These are phyloP conservation scores for Neurospora sp. DNA, from an alignment of 495 filamentous ascomycete species.

Conservation along the genomic window DNA sequence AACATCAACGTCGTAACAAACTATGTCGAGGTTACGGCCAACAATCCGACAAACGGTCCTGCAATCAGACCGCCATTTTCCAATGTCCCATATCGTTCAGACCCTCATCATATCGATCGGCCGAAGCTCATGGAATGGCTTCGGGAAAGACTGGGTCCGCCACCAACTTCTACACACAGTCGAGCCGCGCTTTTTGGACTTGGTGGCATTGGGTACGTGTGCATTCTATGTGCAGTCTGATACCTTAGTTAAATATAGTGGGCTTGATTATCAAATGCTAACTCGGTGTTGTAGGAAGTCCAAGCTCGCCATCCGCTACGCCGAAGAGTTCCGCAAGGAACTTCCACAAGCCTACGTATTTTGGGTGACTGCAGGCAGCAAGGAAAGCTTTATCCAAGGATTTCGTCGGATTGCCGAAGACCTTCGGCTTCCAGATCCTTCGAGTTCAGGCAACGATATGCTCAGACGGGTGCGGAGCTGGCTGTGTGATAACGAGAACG, in stretches of 20 bases:
- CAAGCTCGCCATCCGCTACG: not conserved
- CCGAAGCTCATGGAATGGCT: not conserved
- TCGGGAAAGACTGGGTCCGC: not conserved
- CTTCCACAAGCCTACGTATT: conserved; percentile 31
- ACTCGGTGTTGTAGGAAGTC: not conserved
- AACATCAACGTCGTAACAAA: too few relatives aligned
- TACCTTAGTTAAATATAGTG: too few relatives aligned
- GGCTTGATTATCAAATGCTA: not conserved
- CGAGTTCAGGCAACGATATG: not conserved
- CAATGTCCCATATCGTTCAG: not conserved
- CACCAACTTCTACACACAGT: not conserved
- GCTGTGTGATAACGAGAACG: conserved; percentile 8
- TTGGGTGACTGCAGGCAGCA: conserved; percentile 38
- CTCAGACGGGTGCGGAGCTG: not conserved
- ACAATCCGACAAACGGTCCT: not conserved
- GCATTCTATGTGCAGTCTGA: not conserved
- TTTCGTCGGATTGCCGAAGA: conserved; percentile 13
- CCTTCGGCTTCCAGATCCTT: not conserved
- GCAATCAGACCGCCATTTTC: not conserved
- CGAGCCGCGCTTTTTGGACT: not conserved
- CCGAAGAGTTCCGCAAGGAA: not conserved
- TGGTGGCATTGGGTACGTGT: not conserved
- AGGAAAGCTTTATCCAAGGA: conserved; percentile 30
- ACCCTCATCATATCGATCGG: not conserved
- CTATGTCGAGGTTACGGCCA: too few relatives aligned